These are phyloP conservation scores for Selenicereus undatus DNA, from an alignment of 148 eudicot genomes.

Conservation along the genomic window DNA sequence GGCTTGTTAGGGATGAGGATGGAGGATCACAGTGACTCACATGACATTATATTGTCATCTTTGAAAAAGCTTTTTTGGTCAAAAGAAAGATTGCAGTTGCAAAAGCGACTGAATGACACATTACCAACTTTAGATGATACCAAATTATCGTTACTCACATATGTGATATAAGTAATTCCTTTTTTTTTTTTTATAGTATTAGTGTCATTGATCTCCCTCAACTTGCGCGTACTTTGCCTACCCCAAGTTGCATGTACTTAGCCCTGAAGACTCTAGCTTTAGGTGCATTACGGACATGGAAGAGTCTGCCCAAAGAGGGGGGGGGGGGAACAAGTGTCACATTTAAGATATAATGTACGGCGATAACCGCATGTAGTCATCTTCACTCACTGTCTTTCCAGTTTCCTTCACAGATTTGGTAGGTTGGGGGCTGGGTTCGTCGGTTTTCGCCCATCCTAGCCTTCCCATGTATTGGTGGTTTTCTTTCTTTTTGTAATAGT, in stretches of 20 bases:
- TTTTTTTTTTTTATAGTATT: too few relatives aligned
- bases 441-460: too few relatives aligned
- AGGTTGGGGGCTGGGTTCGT: too few relatives aligned
- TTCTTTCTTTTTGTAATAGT: too few relatives aligned
- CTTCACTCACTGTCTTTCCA: too few relatives aligned
- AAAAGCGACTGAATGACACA: constrained; percentile 3
- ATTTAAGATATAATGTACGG: too few relatives aligned
- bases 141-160: neutral
- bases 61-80: neutral
- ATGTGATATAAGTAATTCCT: too few relatives aligned
- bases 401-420: too few relatives aligned
- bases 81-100: neutral
- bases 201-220: neutral
- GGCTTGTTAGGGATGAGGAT: neutral
- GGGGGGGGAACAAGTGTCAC: too few relatives aligned
- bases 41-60: neutral
- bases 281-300: neutral
- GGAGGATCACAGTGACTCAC: neutral
- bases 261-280: neutral
- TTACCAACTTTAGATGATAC: constrained; percentile 4
- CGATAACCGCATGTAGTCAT: too few relatives aligned
- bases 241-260: neutral
- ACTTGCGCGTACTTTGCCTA: constrained; percentile 1
- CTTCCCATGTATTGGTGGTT: too few relatives aligned
- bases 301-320: too few relatives aligned